These are phyloP conservation scores for Colletotrichum limetticola DNA, from an alignment of 2,329 filamentous ascomycete genomes.

Conservation along the genomic window DNA sequence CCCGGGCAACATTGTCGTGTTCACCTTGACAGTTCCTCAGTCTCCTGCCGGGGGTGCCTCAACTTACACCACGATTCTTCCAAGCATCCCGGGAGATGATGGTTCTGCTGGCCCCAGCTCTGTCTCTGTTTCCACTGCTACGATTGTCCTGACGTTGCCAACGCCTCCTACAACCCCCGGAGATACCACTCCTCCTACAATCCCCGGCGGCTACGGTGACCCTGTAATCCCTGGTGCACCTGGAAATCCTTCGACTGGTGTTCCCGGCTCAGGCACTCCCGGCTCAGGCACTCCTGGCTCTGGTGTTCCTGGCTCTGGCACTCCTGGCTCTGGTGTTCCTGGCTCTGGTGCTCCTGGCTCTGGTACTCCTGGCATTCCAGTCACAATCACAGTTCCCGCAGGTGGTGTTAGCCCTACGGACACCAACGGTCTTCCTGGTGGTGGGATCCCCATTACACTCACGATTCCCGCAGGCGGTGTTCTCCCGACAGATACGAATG, in stretches of 20 bases:
- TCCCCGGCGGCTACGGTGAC: slow-evolving; percentile 24
- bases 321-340: background rate
- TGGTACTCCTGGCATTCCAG: background rate
- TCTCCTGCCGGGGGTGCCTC: background rate
- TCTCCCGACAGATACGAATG: background rate
- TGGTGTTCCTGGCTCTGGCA: background rate
- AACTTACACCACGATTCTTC: background rate
- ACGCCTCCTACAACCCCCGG: background rate
- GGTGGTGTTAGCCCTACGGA: background rate
- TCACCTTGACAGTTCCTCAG: slow-evolving; percentile 31
- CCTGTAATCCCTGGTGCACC: slow-evolving; percentile 1
- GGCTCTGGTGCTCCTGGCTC: background rate
- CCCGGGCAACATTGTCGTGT: slow-evolving; percentile 38
- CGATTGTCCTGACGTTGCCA: background rate
- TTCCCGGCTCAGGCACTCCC: background rate
- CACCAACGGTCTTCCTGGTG: slow-evolving; percentile 5
- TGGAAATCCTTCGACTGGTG: background rate
- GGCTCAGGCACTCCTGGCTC: background rate
- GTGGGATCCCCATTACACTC: background rate
- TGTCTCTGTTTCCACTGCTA: slow-evolving; percentile 13
- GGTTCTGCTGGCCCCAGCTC: background rate
- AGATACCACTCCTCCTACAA: background rate
- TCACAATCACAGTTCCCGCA: background rate
- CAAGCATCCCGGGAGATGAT: background rate
- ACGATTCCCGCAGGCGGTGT: background rate